Evolutionary conservation across 2,329 filamentous ascomycete species (phyloP).

Genomic region (Penicillium paneum): DNA sequence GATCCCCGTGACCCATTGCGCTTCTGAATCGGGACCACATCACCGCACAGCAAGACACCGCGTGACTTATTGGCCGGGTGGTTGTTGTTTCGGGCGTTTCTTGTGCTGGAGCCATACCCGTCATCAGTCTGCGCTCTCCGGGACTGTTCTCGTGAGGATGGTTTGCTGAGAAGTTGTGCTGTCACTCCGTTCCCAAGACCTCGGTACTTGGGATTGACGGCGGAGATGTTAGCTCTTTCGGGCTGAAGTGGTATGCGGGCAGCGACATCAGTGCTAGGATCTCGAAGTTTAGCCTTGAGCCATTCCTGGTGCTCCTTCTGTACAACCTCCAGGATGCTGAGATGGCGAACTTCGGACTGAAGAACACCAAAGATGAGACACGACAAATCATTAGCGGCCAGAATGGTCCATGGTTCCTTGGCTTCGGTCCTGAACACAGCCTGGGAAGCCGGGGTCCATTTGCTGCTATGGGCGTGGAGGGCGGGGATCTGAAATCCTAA

Average conservation of each 20-base stretch:
- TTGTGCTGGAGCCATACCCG: constrained; percentile 50
- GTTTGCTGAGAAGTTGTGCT: constrained; percentile 81
- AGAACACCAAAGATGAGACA: constrained; percentile 99
- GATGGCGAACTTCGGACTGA: constrained; percentile 87
- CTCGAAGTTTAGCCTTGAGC: constrained; percentile 79
- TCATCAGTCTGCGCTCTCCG: constrained; percentile 58
- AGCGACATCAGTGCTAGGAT: constrained; percentile 55
- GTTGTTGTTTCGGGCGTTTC: constrained; percentile 56
- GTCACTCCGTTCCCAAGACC: constrained; percentile 81
- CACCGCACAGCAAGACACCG: constrained; percentile 88
- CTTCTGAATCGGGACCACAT: constrained; percentile 97
- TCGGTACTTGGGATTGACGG: constrained; percentile 39
- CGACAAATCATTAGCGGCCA: constrained; percentile 92
- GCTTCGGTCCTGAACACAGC: constrained; percentile 97
- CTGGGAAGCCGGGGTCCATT: constrained; percentile 87
- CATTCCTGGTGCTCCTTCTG: constrained; percentile 83
- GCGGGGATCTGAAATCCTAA: constrained; percentile 48
- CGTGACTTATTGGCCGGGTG: constrained; percentile 73
- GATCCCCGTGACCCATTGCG: constrained; percentile 88
- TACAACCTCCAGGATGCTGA: constrained; percentile 93
- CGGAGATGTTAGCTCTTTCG: constrained; percentile 40
- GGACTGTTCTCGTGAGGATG: constrained; percentile 55
- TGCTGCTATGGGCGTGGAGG: constrained; percentile 83
- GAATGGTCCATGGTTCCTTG: constrained; percentile 87
- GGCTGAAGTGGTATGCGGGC: constrained; percentile 30